A percentile compares a stretch with the other conserved stretches of the same genome.
Conservation (phyloP, 1,284 basidiomycete genomes). For the Hemileia vastatrix region DNA sequence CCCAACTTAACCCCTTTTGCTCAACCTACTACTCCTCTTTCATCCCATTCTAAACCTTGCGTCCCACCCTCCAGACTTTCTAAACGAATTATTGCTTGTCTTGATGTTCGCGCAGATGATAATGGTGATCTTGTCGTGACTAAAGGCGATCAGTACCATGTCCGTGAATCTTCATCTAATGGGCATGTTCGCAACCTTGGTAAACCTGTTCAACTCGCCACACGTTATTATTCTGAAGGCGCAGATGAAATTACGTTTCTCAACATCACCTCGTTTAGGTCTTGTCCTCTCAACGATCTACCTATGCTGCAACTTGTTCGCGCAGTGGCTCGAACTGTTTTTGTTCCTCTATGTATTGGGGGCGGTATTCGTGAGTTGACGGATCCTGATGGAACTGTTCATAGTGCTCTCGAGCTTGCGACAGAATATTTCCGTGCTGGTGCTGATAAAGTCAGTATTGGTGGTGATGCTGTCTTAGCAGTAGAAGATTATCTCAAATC, state of each 20-base stretch:
- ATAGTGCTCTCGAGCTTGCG: slow-evolving; percentile 83
- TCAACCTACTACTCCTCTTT: slow-evolving; percentile 27
- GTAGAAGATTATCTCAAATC: slow-evolving; percentile 17
- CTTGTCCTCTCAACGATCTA: slow-evolving; percentile 87
- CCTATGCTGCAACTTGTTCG: slow-evolving; percentile 96
- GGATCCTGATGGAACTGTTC: slow-evolving; percentile 85
- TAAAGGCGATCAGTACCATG: slow-evolving; percentile 98
- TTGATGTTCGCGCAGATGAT: slow-evolving; percentile 96
- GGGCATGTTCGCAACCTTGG: slow-evolving; percentile 90
- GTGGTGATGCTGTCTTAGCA: slow-evolving; percentile 45
- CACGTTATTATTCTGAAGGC: slow-evolving; percentile 73
- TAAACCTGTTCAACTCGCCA: slow-evolving; percentile 86
- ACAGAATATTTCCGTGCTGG: slow-evolving; percentile 93
- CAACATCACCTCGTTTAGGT: slow-evolving; percentile 98
- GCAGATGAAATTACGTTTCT: slow-evolving; percentile 96
- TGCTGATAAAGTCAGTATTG: slow-evolving; percentile 84
- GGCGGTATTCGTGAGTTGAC: slow-evolving; percentile 94
- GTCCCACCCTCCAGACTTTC: slow-evolving; percentile 56
- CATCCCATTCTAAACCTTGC: slow-evolving; percentile 17
- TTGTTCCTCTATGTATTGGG: slow-evolving; percentile 97
- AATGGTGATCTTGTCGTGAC: slow-evolving; percentile 92
- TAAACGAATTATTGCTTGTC: slow-evolving; percentile 90
- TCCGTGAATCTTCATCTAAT: slow-evolving; percentile 61
- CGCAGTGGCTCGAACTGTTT: slow-evolving; percentile 76
- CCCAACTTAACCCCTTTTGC: slow-evolving; percentile 34